Base-by-base conservation (phyloP, 306 rosid genomes). In the Vigna trinervia region DNA sequence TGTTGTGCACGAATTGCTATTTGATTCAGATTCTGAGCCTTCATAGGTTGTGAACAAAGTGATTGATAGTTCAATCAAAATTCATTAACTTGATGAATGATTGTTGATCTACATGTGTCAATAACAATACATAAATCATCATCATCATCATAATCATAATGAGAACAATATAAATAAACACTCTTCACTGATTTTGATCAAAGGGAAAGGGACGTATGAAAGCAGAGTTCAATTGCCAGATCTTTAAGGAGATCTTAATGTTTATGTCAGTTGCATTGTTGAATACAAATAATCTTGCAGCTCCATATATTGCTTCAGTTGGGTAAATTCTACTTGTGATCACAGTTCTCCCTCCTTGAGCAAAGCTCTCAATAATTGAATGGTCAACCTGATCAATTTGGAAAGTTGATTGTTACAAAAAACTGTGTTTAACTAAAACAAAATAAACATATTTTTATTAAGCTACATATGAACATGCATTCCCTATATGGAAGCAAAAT, bases 291-390 rank as follows among this genome's bases (percentile, higher is more conserved):
- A 92, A 73, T 66, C 84, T 85, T 1, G 93, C 89, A 43, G 86
- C 88, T 48, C 93, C 93, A 80, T 92, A 90, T 26, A 92, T 92
- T 79, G 97, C 97, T 71, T 87, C 62, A 4, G 96, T 90, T 19
- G 96, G 96, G 47, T 92, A 92, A 69, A 92, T 71, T 41, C 97
- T 78, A 4, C 90, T 76, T 69, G 93, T 53, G 64, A 92, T 92
- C 50, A 85, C 92, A 8, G 26, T 82, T 81, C 97, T 84, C 13
- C 96, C 97, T 73, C 91, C 92, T 59, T 90, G 96, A 15, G 79
- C 96, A 81, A 88, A 92, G 82, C 97, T 85, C 79, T 92, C 96
- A 53, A 90, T 89, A 0, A 90, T 88, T 72, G 97, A 92, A 81
- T 92, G 93, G 71, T 90, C 97, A 58, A 92, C 91, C 95, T 92